A percentile compares a stretch with the other conserved stretches of the same genome.
These are phyloP conservation scores for Arachis stenosperma DNA, from an alignment of 306 rosid species.

Conservation along the genomic window DNA sequence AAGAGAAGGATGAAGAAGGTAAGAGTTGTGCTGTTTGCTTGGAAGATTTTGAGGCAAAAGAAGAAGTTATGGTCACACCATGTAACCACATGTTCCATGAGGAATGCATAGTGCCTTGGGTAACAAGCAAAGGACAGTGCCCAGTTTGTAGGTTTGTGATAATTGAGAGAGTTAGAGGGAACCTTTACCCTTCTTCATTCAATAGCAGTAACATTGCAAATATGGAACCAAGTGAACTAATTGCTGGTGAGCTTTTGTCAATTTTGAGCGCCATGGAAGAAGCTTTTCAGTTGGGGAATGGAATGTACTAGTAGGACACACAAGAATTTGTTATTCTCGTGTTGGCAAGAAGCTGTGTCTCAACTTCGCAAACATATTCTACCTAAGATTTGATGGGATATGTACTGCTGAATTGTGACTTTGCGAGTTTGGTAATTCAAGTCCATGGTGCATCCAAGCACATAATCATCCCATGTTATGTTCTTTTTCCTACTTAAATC, in stretches of 20 bases:
- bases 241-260: constrained; percentile 48
- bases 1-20: constrained; percentile 51
- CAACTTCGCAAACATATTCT: neutral
- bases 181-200: constrained; percentile 27
- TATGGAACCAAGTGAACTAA: constrained; percentile 24
- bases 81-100: constrained; percentile 92
- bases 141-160: constrained; percentile 74
- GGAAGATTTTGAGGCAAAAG: constrained; percentile 69
- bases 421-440: too few species aligned
- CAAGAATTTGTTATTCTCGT: neutral
- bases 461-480: too few species aligned
- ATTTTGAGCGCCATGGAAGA: constrained; percentile 63
- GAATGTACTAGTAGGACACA: constrained; percentile 5
- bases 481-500: too few species aligned
- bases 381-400: too few species aligned
- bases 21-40: constrained; percentile 72
- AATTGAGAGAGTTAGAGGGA: constrained; percentile 39
- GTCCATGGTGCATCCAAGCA: too few species aligned
- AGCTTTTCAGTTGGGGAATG: constrained; percentile 38
- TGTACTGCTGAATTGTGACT: too few species aligned
- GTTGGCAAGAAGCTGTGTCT: neutral
- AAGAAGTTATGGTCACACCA: constrained; percentile 76
- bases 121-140: constrained; percentile 67
- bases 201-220: constrained; percentile 13
- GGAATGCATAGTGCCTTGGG: constrained; percentile 84